Conservation (phyloP, 2,329 filamentous ascomycete genomes). For the Alternaria viburni region DNA sequence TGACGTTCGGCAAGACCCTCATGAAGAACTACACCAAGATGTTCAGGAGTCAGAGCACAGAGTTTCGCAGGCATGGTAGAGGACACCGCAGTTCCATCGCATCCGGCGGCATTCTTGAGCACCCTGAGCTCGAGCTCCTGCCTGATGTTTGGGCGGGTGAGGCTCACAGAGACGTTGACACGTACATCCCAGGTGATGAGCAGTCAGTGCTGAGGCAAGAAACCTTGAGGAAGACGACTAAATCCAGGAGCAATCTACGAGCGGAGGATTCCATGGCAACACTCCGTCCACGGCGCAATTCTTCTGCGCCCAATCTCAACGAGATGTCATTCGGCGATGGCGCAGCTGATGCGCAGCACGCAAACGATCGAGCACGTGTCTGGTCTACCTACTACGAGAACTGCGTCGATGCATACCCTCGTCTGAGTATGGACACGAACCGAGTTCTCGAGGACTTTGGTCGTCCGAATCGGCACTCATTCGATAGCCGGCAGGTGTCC, state of each 20-base stretch:
- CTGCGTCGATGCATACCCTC: constrained; percentile 38
- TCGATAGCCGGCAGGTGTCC: constrained; percentile 23
- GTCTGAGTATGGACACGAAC: constrained; percentile 26
- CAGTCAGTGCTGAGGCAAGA: background rate
- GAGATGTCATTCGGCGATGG: constrained; percentile 18
- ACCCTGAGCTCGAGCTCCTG: constrained; percentile 57
- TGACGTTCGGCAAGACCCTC: constrained; percentile 50
- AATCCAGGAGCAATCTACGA: constrained; percentile 17
- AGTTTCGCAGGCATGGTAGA: constrained; percentile 48
- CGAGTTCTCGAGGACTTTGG: constrained; percentile 24
- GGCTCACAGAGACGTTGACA: background rate
- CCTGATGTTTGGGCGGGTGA: constrained; percentile 43
- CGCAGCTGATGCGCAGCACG: constrained; percentile 7
- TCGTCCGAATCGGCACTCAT: constrained; percentile 18
- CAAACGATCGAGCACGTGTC: constrained; percentile 33
- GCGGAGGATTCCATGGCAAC: constrained; percentile 32
- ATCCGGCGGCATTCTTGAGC: constrained; percentile 51
- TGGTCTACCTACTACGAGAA: constrained; percentile 47
- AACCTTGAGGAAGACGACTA: constrained; percentile 7
- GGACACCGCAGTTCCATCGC: constrained; percentile 54
- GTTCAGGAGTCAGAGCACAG: constrained; percentile 50
- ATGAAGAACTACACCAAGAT: constrained; percentile 54
- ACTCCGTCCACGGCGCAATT: constrained; percentile 31
- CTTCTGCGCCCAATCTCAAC: constrained; percentile 28
- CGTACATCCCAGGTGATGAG: background rate